phyloP scores from a whole-genome alignment of 129 eudicot species.

The Centaurea solstitialis region DNA sequence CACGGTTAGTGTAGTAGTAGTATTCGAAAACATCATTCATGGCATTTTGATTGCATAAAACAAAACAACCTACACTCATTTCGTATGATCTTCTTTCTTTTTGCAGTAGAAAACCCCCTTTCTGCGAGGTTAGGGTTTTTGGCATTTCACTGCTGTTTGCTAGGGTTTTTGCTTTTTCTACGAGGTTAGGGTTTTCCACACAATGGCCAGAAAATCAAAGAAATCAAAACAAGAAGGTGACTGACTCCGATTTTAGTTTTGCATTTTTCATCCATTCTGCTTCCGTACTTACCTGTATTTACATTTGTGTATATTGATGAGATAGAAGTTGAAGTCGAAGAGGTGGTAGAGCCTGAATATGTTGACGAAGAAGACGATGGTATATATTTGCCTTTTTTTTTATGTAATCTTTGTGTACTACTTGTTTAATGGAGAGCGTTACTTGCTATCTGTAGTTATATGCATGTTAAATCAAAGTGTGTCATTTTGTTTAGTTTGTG shows the following conservation, averaged over 20 bases:
- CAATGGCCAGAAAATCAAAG: constrained; percentile 31
- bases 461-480: constrained; percentile 1
- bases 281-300: not conserved
- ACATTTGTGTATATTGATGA: constrained; percentile 2
- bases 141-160: not conserved
- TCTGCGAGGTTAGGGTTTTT: constrained; percentile 18
- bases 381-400: constrained; percentile 17
- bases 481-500: not conserved
- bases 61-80: not conserved
- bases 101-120: constrained; percentile 16
- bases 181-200: too few species aligned
- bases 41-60: constrained; percentile 14
- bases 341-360: constrained; percentile 38
- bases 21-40: not conserved
- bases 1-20: constrained; percentile 3
- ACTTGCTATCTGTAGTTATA: not conserved
- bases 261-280: not conserved
- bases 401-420: too few species aligned
- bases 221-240: constrained; percentile 38
- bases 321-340: constrained; percentile 25
- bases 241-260: not conserved
- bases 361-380: constrained; percentile 46
- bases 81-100: constrained; percentile 4
- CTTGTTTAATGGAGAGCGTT: not conserved
- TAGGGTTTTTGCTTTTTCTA: constrained; percentile 16